Base-by-base conservation (phyloP, 2,329 filamentous ascomycete species). In the Coniella lustricola region DNA sequence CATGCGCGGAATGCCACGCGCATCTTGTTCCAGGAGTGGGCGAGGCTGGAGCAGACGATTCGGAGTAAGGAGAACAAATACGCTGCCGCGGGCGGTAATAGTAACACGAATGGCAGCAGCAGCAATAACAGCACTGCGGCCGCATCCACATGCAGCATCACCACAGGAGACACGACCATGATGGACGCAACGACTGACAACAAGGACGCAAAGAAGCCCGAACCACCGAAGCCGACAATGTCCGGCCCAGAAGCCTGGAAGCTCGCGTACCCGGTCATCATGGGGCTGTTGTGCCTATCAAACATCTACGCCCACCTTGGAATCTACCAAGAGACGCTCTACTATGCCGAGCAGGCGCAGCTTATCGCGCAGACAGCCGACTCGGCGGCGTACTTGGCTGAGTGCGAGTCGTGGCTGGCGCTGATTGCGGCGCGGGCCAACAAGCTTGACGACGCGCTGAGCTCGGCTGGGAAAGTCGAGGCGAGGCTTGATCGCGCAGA, bases 261-360 rank as follows among this genome's bases (percentile, higher is more conserved):
- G 5, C 72, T 95, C 17, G 82, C 93, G 7, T 78, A 81, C 22
- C 81, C 84, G 1, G 74, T 96, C 17, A 83, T 90, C 57, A 76
- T 79, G 25, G 81, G 82, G 48, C 71, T 95, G 13, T 67, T 83
- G 51, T 83, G 90, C 50, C 76, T 95, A 3, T 89, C 89, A 0
- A 76, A 77, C 3, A 72, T 95, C 1, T 95, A 90, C 57, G 81
- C 85, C 1, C 85, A 95, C 55, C 79, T 93, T 54, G 93, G 93
- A 22, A 78, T 95, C 67, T 88, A 90, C 55, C 83, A 88, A 52
- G 91, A 97, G 63, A 91, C 91, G 2, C 69, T 91, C 1, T 93
- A 90, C 62, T 94, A 95, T 57, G 84, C 85, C 1, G 85, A 96
- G 56, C 86, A 93, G 58, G 90, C 90, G 0, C 73, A 85, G 46